phyloP scores from a whole-genome alignment of 2,329 filamentous ascomycete species.

The Aspergillaceae sp. region DNA sequence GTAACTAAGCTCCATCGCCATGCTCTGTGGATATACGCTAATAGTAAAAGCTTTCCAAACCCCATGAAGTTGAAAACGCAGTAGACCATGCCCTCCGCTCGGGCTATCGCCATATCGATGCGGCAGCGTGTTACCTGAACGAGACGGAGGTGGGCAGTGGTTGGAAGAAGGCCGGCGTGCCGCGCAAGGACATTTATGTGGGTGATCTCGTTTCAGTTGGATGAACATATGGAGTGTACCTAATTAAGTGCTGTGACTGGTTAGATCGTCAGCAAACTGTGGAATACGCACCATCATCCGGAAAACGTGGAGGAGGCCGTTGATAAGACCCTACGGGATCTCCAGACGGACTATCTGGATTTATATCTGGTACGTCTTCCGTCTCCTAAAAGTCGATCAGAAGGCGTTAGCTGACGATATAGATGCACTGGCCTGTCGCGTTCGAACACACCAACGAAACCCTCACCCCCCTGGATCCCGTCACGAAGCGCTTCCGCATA shows the following conservation, averaged over 20 bases:
- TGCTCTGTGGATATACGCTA: not conserved
- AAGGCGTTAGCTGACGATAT: not conserved
- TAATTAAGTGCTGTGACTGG: not conserved
- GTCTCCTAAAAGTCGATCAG: slow-evolving; percentile 17
- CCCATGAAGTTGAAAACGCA: slow-evolving; percentile 40
- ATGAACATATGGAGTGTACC: not conserved
- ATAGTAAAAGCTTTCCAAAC: slow-evolving; percentile 20
- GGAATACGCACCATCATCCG: slow-evolving; percentile 47
- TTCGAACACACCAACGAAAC: slow-evolving; percentile 22
- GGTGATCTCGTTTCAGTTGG: slow-evolving; percentile 2
- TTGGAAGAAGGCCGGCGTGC: slow-evolving; percentile 25
- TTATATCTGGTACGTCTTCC: slow-evolving; percentile 38
- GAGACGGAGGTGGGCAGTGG: slow-evolving; percentile 25
- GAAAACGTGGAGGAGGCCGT: slow-evolving; percentile 43
- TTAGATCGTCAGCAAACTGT: slow-evolving; percentile 50
- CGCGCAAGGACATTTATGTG: slow-evolving; percentile 25
- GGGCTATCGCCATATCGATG: slow-evolving; percentile 37
- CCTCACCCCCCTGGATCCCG: slow-evolving; percentile 17
- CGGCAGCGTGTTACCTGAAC: slow-evolving; percentile 34
- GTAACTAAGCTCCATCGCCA: slow-evolving; percentile 9
- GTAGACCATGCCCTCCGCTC: slow-evolving; percentile 38
- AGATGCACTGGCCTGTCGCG: slow-evolving; percentile 30
- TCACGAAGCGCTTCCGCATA: slow-evolving; percentile 19
- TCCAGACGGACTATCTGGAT: slow-evolving; percentile 47
- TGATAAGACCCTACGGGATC: slow-evolving; percentile 41